Evolutionary conservation across 2,329 filamentous ascomycete species (phyloP).

Genomic region (Colletotrichum tamarilloi): DNA sequence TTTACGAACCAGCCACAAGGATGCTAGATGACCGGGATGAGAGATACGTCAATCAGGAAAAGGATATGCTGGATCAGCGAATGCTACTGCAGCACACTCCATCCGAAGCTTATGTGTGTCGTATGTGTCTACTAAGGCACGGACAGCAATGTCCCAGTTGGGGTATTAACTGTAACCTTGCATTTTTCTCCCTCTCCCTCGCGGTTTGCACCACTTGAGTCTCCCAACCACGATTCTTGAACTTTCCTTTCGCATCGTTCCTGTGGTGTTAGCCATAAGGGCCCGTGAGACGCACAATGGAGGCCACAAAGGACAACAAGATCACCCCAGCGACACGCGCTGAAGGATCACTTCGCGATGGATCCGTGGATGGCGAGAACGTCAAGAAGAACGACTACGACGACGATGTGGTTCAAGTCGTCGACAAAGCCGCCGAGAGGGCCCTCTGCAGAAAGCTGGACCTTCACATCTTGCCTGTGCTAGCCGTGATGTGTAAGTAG

Average conservation of each 20-base stretch:
- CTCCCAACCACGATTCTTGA: neutral
- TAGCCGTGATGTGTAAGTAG: conserved; percentile 62
- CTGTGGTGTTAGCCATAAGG: too few species aligned
- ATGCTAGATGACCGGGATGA: neutral
- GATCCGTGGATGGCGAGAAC: neutral
- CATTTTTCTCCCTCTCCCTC: neutral
- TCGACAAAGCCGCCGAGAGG: conserved; percentile 58
- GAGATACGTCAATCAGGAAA: neutral
- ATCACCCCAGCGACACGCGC: neutral
- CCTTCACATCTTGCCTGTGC: conserved; percentile 61
- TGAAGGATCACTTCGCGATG: conserved; percentile 9
- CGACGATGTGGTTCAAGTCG: conserved; percentile 40
- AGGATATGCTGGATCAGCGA: neutral
- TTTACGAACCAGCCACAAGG: neutral
- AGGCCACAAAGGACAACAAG: conserved; percentile 5
- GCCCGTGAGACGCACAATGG: neutral
- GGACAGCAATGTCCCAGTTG: neutral
- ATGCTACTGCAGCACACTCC: neutral
- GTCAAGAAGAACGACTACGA: conserved; percentile 31
- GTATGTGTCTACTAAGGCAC: neutral
- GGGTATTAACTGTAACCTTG: neutral
- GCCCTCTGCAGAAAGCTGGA: conserved; percentile 66
- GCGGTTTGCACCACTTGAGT: neutral
- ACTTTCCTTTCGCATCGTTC: neutral
- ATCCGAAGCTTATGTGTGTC: neutral